Base-by-base conservation (phyloP, 2,329 filamentous ascomycete genomes). In the Colletotrichum euphorbiae region DNA sequence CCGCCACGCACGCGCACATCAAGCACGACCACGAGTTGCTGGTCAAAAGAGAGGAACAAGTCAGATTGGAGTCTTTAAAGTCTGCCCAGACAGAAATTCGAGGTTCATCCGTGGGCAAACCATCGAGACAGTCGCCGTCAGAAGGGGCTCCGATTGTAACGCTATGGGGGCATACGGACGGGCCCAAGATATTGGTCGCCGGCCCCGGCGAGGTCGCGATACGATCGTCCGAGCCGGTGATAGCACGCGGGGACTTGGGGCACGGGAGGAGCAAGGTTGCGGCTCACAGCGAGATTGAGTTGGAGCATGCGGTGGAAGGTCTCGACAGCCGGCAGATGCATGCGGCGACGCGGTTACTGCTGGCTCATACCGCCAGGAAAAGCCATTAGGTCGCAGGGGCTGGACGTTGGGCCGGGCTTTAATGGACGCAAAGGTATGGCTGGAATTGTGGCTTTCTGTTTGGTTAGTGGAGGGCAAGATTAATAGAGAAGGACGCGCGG, bases 1-100 rank as follows among this genome's bases (percentile, higher is more conserved):
- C 33, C 28, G 61, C 61, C 11, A 69, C 55, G 50, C 66, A 69
- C n/a, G 61, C 61, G 3, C 66, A 66, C 48, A 55, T 50, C 12
- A 66, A 40, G 31, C 55, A 66, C 17, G 40, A 55, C 12, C 54
- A 69, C 42, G 28, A 17, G 9, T 8, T 55, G 33, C 8, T 66
- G 6, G 15, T 24, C 7, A 59, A 54, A 38, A 21, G 48, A 43
- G 15, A 19, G 17, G 65, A 58, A 33, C 4, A 28, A 4, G 12
- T 28, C 12, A 21, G 38, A 15, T 33, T 55, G 42, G 50, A 65
- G 38, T 5, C 36, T 9, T 21, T 28, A n/a, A 28, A 24, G 17
- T 33, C 24, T 15, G 12, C 17, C n/a, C n/a, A 6, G 24, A 31
- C 40, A 40, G 19, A 9, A 13, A 12, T 38, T n/a, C 54, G 52